Percentiles rank a stretch among this genome's conserved stretches.
phyloP scores from a whole-genome alignment of 257 asterid genomes.

The Solanum habrochaites region DNA sequence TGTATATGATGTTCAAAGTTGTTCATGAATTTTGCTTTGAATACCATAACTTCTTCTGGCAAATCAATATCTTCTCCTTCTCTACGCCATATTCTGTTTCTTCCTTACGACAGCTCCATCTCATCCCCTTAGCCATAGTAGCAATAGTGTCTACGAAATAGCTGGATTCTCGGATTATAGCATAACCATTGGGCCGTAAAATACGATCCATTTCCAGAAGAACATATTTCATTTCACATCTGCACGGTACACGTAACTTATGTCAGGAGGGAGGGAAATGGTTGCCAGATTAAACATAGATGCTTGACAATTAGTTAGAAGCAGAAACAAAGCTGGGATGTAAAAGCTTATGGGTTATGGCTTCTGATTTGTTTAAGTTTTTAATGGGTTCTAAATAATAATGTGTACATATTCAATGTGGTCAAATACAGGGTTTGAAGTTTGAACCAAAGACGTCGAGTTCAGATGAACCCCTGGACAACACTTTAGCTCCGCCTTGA shows the following conservation, averaged over 20 bases:
- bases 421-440: not conserved
- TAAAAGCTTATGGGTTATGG: too few relatives aligned
- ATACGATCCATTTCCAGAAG: conserved; percentile 21
- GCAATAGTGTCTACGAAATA: conserved; percentile 5
- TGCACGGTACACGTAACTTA: not conserved
- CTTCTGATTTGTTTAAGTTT: not conserved
- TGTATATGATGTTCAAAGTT: not conserved
- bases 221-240: conserved; percentile 22
- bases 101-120: conserved; percentile 18
- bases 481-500: not conserved
- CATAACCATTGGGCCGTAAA: conserved; percentile 9
- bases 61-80: conserved; percentile 13
- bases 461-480: not conserved
- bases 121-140: conserved; percentile 8
- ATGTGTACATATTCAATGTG: not conserved
- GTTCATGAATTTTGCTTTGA: conserved; percentile 2
- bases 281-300: not conserved
- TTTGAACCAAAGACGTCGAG: not conserved
- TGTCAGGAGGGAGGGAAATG: not conserved
- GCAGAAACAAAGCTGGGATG: not conserved
- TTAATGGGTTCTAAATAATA: not conserved
- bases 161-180: conserved; percentile 11
- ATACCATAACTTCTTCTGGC: conserved; percentile 12
- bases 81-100: conserved; percentile 4
- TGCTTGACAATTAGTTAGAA: not conserved